Conservation (phyloP, 1,139 yeast species). For the Candida sp. region DNA sequence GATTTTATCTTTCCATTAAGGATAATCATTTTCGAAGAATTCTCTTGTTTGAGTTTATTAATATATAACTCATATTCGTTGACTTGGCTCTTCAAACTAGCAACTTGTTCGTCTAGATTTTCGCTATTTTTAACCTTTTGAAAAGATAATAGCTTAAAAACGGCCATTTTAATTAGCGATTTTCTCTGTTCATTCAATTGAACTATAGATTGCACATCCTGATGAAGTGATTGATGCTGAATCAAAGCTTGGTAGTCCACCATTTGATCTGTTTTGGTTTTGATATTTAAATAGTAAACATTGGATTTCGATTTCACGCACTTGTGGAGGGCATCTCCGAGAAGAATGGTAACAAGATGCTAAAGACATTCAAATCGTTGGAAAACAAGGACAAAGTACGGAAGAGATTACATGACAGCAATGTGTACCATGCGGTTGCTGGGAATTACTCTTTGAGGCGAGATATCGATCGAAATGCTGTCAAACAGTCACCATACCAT, state of each 20-base stretch:
- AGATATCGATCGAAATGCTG: slow-evolving; percentile 8
- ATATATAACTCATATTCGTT: slow-evolving; percentile 34
- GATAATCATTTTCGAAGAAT: slow-evolving; percentile 34
- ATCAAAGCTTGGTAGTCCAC: slow-evolving; percentile 7
- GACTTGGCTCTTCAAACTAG: slow-evolving; percentile 2
- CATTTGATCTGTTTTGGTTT: slow-evolving; percentile 5
- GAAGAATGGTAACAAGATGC: background rate
- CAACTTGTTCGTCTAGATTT: background rate
- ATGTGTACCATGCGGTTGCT: slow-evolving; percentile 14
- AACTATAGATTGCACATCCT: slow-evolving; percentile 11
- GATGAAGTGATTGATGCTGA: slow-evolving; percentile 6
- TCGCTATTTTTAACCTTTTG: background rate
- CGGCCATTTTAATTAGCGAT: slow-evolving; percentile 12
- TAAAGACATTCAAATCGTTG: slow-evolving; percentile 1
- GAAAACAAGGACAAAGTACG: slow-evolving; percentile 3
- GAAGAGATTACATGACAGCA: slow-evolving; percentile 5
- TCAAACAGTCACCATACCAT: slow-evolving; percentile 17
- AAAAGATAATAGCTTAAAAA: slow-evolving; percentile 10
- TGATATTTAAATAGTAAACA: too few relatives aligned
- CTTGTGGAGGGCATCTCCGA: background rate
- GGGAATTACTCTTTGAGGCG: slow-evolving; percentile 10
- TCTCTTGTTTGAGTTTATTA: slow-evolving; percentile 38
- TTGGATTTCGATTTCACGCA: background rate
- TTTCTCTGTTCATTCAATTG: slow-evolving; percentile 15
- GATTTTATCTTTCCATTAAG: slow-evolving; percentile 25